These are phyloP conservation scores for Penicillium digitatum DNA, from an alignment of 2,329 filamentous ascomycete species.

Conservation along the genomic window DNA sequence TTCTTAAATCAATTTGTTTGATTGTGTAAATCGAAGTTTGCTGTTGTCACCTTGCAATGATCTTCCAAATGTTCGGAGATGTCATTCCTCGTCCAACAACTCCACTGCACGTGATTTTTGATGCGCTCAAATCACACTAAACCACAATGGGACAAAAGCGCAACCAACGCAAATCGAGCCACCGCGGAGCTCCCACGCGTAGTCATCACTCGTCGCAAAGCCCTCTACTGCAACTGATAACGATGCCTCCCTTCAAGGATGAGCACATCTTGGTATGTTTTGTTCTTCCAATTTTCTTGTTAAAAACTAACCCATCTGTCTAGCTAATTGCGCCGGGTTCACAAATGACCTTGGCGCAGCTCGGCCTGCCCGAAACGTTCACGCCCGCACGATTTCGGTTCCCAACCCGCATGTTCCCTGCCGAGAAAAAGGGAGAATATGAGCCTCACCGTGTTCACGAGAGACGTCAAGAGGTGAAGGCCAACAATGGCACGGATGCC, in stretches of 20 bases:
- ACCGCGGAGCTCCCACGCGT: constrained; percentile 19
- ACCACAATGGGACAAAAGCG: constrained; percentile 16
- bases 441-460: constrained; percentile 77
- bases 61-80: neutral
- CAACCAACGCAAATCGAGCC: constrained; percentile 14
- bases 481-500: constrained; percentile 27
- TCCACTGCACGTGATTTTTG: constrained; percentile 5
- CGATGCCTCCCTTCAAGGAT: constrained; percentile 52
- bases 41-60: neutral
- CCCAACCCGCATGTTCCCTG: constrained; percentile 87
- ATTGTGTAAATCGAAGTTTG: neutral
- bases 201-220: constrained; percentile 11
- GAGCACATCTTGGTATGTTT: constrained; percentile 49
- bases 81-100: neutral
- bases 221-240: constrained; percentile 16
- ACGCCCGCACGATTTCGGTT: constrained; percentile 84
- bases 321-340: constrained; percentile 64
- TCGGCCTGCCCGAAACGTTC: constrained; percentile 83
- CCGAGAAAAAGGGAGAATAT: constrained; percentile 70
- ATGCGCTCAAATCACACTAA: constrained; percentile 16
- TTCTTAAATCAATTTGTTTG: neutral
- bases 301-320: neutral
- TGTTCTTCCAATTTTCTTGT: neutral
- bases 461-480: constrained; percentile 30
- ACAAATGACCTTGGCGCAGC: constrained; percentile 83